A percentile compares a stretch with the other conserved stretches of the same genome.
Conservation (phyloP, 2,329 filamentous ascomycete species). For the Aspergillus fischeri region DNA sequence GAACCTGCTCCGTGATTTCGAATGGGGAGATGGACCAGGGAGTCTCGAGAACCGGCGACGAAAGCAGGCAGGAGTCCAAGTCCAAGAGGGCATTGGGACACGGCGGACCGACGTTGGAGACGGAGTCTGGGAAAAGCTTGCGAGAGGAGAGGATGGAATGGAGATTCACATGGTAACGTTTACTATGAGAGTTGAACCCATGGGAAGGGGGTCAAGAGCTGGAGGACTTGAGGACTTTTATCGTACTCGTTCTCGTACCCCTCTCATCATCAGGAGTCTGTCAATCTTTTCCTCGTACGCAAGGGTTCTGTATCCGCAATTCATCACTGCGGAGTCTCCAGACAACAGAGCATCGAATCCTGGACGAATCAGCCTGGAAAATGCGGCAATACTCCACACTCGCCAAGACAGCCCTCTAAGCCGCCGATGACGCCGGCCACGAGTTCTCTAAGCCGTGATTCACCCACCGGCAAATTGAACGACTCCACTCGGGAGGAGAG, state of each 20-base stretch:
- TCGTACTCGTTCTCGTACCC: neutral
- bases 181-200: neutral
- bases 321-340: neutral
- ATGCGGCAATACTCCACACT: neutral
- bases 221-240: neutral
- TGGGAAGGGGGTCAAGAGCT: neutral
- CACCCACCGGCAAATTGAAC: neutral
- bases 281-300: neutral
- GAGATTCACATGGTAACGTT: neutral
- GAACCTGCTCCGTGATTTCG: conserved; percentile 3
- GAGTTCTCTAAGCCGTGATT: neutral
- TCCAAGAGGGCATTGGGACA: conserved; percentile 16
- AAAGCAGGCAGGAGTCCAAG: conserved; percentile 4
- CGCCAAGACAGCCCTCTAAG: conserved; percentile 3
- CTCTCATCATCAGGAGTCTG: neutral
- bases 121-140: neutral
- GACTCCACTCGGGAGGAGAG: neutral
- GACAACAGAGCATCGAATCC: neutral
- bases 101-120: conserved; percentile 1
- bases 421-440: neutral
- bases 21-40: neutral
- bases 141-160: neutral
- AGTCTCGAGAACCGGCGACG: neutral
- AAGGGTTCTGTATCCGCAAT: neutral
- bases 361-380: neutral